Base-by-base conservation (phyloP, 1,284 basidiomycete genomes). In the Fistulina hepatica region DNA sequence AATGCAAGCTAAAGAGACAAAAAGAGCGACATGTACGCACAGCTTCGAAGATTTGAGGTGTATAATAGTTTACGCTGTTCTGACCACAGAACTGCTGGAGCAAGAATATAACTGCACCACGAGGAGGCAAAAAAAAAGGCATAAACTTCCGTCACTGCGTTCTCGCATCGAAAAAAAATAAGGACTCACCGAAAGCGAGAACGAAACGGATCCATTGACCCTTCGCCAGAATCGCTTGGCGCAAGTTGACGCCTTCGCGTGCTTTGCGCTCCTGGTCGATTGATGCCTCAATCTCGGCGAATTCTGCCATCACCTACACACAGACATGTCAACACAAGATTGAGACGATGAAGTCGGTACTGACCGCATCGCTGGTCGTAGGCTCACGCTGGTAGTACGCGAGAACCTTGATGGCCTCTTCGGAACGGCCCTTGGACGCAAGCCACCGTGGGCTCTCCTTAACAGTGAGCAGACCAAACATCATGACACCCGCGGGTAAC, bases 401-500 rank as follows among this genome's bases (percentile, higher is more conserved):
- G 11, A 73, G 52, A 40, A 69, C 61, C 4, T 40, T 36, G 4
- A 58, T 39, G 2, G 68, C 68, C 34, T 67, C 57, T 2, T 64
- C 59, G 2, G 48, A 45, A n/a, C 56, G 51, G 8, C 59, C 66
- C 22, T 63, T 58, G 31, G 61, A 60, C 12, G 69, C 58, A 16
- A 71, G 52, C 63, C 63, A 72, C 48, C 71, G 63, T 9, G 69
- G 70, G 0, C 23, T 8, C 26, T 57, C 62, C 51, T 59, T 63
- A 41, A 76, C 64, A 24, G 76, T 69, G 17, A 80, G 56, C 13
- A 81, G 59, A 15, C 76, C 71, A 31, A 72, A 36, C 26, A 61
- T 57, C 75, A 81, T 76, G 49, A 81, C 56, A 6, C 75, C 75
- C 8, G 70, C 71, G 6, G 75, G 76, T 8, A 77, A 69, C 27